These are phyloP conservation scores for Euphrasia arctica DNA, from an alignment of 305 asterid genomes.

Conservation along the genomic window DNA sequence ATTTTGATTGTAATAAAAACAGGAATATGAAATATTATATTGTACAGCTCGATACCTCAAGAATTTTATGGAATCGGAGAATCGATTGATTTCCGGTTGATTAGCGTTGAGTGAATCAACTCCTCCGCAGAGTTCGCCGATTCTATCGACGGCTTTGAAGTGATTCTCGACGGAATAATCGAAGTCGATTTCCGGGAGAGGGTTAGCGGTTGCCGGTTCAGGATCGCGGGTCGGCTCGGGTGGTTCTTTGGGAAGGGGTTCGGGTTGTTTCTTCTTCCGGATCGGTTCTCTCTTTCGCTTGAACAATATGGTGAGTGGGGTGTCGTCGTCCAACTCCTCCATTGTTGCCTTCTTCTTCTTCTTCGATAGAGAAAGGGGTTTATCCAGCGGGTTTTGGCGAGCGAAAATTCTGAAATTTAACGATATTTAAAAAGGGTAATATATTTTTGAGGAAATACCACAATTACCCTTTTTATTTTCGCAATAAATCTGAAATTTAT, in stretches of 20 bases:
- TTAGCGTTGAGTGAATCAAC: conserved; percentile 31
- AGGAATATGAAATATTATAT: background rate
- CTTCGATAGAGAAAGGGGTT: conserved; percentile 13
- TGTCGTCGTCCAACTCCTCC: conserved; percentile 33
- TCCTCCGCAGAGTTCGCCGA: conserved; percentile 49
- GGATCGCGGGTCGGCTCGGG: conserved; percentile 3
- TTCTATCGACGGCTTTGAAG: conserved; percentile 50
- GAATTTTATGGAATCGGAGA: conserved; percentile 63
- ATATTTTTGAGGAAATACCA: too few species aligned
- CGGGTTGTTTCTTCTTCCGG: conserved; percentile 22
- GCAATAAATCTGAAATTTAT: too few species aligned
- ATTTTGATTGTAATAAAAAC: background rate
- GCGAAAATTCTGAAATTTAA: conserved; percentile 20
- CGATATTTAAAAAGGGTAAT: conserved; percentile 1
- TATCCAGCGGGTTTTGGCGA: conserved; percentile 1
- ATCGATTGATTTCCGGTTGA: conserved; percentile 46
- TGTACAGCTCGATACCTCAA: conserved; percentile 40
- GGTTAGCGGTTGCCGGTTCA: conserved; percentile 18
- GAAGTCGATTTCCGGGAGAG: conserved; percentile 34
- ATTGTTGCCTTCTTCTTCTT: conserved; percentile 18
- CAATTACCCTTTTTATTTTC: too few species aligned
- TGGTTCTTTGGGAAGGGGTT: conserved; percentile 2
- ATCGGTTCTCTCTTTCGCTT: conserved; percentile 21
- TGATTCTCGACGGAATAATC: conserved; percentile 72
- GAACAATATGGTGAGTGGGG: conserved; percentile 28